phyloP scores from a whole-genome alignment of 805 yeast genomes.

The Aciculoconidium aculeatum region DNA sequence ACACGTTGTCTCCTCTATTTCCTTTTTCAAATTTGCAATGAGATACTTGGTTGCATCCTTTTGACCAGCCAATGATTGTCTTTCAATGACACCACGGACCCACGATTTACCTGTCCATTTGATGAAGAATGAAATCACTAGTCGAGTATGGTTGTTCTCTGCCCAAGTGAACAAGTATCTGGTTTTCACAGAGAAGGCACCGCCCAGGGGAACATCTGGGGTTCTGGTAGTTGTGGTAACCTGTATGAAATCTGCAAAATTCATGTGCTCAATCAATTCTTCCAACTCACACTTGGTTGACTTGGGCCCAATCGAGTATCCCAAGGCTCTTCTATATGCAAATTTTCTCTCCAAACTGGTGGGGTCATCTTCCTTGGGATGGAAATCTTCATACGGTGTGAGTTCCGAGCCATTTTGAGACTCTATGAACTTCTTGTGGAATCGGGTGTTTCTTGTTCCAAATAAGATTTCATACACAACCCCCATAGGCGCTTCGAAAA shows the following conservation, averaged over 20 bases:
- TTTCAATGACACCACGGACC: conserved; percentile 73
- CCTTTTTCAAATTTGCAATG: conserved; percentile 41
- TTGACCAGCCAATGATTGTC: conserved; percentile 69
- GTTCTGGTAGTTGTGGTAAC: conserved; percentile 57
- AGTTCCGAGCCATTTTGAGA: conserved; percentile 63
- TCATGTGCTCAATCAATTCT: conserved; percentile 51
- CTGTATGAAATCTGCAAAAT: conserved; percentile 41
- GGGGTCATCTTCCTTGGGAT: conserved; percentile 34
- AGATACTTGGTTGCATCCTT: conserved; percentile 51
- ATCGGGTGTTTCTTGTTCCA: conserved; percentile 50
- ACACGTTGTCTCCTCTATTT: conserved; percentile 20
- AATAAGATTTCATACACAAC: conserved; percentile 52
- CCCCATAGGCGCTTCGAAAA: conserved; percentile 60
- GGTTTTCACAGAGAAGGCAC: conserved; percentile 57
- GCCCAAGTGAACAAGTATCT: conserved; percentile 60
- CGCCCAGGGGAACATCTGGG: conserved; percentile 83
- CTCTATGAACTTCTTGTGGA: conserved; percentile 37
- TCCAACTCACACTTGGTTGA: conserved; percentile 62
- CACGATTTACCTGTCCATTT: conserved; percentile 76
- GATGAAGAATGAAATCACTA: conserved; percentile 49
- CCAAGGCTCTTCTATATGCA: conserved; percentile 57
- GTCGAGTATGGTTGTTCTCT: conserved; percentile 44
- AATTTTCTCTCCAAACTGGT: conserved; percentile 41
- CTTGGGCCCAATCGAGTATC: conserved; percentile 70
- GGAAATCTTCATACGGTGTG: conserved; percentile 33